Percentiles rank a stretch among this genome's conserved stretches.
Conservation (phyloP, 441 rosid species). For the Metrosideros polymorpha region DNA sequence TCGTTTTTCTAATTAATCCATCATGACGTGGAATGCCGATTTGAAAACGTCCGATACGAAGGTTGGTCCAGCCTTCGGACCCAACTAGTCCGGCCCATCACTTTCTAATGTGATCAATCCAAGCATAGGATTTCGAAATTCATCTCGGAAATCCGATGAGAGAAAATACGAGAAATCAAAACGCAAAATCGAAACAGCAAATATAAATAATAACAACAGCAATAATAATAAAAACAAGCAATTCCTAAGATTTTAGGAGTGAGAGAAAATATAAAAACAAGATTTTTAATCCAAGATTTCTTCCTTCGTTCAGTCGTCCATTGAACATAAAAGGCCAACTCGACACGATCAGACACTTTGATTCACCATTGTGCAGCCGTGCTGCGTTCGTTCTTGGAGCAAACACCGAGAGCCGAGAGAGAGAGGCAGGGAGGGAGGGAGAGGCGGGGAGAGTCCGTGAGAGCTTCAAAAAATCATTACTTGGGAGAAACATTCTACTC, state of each 20-base stretch:
- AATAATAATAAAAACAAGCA: neutral
- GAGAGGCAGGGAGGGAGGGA: neutral
- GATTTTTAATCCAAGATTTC: neutral
- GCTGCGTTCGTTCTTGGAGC: neutral
- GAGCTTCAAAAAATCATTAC: neutral
- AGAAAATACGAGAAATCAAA: neutral
- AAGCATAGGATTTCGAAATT: rapidly evolving
- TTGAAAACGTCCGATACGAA: neutral
- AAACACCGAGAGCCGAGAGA: neutral
- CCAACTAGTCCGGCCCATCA: neutral
- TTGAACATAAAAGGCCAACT: neutral
- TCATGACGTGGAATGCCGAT: too few species aligned
- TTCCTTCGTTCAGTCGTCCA: neutral
- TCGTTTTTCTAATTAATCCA: too few species aligned
- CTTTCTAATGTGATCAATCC: neutral
- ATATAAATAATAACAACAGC: neutral
- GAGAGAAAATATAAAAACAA: neutral
- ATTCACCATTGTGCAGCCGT: neutral
- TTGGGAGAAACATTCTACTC: neutral
- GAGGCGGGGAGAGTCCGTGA: neutral
- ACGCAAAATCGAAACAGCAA: neutral
- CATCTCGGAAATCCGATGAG: rapidly evolving
- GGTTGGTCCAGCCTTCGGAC: neutral
- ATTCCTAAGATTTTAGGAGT: neutral
- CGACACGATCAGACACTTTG: neutral